Conservation (phyloP, 2,329 filamentous ascomycete genomes). For the Aureobasidium sp. region DNA sequence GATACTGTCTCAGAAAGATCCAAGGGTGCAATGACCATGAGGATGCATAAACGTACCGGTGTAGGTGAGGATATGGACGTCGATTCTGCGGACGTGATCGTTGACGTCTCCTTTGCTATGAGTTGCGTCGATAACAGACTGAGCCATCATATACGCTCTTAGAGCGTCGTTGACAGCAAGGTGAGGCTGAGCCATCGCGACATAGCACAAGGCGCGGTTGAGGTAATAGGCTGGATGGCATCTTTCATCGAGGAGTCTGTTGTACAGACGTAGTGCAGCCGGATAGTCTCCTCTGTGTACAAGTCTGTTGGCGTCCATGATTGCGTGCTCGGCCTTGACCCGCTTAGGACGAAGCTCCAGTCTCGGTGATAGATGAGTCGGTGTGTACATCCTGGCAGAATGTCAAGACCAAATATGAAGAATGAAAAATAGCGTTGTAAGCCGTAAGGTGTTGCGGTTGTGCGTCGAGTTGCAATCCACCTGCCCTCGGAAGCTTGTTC, state of each 20-base stretch:
- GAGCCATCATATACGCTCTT: conserved; percentile 19
- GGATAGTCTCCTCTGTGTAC: not conserved
- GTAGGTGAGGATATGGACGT: not conserved
- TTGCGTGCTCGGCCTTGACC: not conserved
- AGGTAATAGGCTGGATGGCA: conserved; percentile 22
- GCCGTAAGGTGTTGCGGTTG: not conserved
- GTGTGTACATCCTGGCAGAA: not conserved
- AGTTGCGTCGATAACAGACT: not conserved
- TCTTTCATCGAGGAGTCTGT: not conserved
- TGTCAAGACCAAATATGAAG: not conserved
- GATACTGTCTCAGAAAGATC: not conserved
- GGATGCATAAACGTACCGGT: not conserved
- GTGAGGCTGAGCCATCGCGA: conserved; percentile 18
- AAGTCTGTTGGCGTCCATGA: not conserved
- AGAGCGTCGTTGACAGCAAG: conserved; percentile 23
- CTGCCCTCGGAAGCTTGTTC: not conserved
- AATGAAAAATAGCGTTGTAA: not conserved
- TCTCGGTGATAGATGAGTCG: not conserved
- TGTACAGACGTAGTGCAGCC: not conserved
- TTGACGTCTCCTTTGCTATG: not conserved
- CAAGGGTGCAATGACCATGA: not conserved
- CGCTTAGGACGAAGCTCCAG: conserved; percentile 1
- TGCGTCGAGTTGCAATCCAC: not conserved
- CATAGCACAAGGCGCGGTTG: conserved; percentile 24
- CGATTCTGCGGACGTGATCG: not conserved